Evolutionary conservation across 2,329 filamentous ascomycete species (phyloP).

Genomic region (Chrysoporthe austroafricana): DNA sequence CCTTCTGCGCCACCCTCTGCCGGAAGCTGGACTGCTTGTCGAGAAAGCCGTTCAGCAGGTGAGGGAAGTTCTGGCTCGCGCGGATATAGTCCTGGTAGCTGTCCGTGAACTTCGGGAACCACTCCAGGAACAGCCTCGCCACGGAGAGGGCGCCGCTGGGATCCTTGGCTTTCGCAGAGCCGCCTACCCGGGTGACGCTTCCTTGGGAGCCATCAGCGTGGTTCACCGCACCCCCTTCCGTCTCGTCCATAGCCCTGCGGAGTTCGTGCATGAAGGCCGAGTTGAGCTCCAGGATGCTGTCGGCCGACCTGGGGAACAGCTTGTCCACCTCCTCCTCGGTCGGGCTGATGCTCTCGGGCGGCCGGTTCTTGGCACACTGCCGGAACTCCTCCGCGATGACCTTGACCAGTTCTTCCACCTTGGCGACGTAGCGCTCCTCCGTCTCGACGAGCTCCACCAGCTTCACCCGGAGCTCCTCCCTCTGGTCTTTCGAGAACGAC

Average conservation of each 20-base stretch:
- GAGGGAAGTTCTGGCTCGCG: conserved; percentile 84
- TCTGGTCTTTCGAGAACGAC: conserved; percentile 79
- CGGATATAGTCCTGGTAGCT: conserved; percentile 94
- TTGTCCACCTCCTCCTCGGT: conserved; percentile 72
- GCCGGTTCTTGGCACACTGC: conserved; percentile 64
- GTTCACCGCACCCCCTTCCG: conserved; percentile 76
- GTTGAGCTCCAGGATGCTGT: conserved; percentile 81
- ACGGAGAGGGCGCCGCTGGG: conserved; percentile 78
- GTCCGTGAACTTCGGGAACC: conserved; percentile 90
- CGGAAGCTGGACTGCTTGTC: conserved; percentile 83
- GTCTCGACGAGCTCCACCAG: conserved; percentile 91
- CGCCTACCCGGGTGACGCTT: conserved; percentile 47
- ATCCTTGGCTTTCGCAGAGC: conserved; percentile 60
- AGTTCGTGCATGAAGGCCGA: conserved; percentile 78
- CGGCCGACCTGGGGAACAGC: conserved; percentile 80
- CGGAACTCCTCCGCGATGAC: conserved; percentile 82
- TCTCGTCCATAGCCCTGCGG: conserved; percentile 76
- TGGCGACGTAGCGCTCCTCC: conserved; percentile 90
- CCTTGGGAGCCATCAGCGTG: conserved; percentile 69
- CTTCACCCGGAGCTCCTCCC: conserved; percentile 82
- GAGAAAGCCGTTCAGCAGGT: conserved; percentile 77
- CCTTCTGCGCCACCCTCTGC: conserved; percentile 76
- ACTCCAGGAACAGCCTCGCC: conserved; percentile 81
- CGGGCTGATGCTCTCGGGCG: conserved; percentile 68
- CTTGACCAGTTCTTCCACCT: conserved; percentile 81